Conservation (phyloP, 352 stramenopile genomes). For the Thraustotheca clavata region DNA sequence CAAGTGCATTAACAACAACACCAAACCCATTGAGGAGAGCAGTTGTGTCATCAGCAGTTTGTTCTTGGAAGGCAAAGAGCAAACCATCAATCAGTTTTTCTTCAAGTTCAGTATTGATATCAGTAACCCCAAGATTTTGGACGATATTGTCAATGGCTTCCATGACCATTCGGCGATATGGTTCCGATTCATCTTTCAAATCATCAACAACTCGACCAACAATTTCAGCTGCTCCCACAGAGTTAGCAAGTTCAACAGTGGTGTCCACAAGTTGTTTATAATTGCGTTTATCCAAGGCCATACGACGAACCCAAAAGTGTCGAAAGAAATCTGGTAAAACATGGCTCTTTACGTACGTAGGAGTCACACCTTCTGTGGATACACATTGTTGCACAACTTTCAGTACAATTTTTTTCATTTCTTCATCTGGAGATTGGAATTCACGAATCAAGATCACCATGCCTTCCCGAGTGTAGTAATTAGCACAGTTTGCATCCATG, state of each 20-base stretch:
- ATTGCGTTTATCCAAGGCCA: conserved; percentile 97
- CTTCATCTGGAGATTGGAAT: conserved; percentile 98
- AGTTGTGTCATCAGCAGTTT: conserved; percentile 89
- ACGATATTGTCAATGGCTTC: conserved; percentile 98
- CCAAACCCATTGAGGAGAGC: conserved; percentile 98
- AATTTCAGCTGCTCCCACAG: conserved; percentile 99
- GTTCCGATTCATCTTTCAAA: conserved; percentile 99
- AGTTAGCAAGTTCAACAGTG: conserved; percentile 97
- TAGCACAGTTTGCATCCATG: conserved; percentile 99
- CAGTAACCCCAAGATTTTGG: conserved; percentile 92
- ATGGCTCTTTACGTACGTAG: conserved; percentile 95
- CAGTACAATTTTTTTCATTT: conserved; percentile 99
- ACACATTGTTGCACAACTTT: conserved; percentile 98
- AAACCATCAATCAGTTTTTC: conserved; percentile 99
- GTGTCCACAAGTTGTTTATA: conserved; percentile 98
- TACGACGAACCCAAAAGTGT: conserved; percentile 98
- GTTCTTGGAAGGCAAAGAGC: conserved; percentile 98
- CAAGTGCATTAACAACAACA: conserved; percentile 97
- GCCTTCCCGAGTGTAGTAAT: conserved; percentile 98
- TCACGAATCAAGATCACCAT: conserved; percentile 99
- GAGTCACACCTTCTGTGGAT: conserved; percentile 96
- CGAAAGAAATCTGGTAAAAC: conserved; percentile 98
- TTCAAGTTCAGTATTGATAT: conserved; percentile 96
- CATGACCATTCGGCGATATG: conserved; percentile 99
- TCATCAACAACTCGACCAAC: conserved; percentile 96